Base-by-base conservation (phyloP, 1,284 basidiomycete species). In the Puccinia novopanici region DNA sequence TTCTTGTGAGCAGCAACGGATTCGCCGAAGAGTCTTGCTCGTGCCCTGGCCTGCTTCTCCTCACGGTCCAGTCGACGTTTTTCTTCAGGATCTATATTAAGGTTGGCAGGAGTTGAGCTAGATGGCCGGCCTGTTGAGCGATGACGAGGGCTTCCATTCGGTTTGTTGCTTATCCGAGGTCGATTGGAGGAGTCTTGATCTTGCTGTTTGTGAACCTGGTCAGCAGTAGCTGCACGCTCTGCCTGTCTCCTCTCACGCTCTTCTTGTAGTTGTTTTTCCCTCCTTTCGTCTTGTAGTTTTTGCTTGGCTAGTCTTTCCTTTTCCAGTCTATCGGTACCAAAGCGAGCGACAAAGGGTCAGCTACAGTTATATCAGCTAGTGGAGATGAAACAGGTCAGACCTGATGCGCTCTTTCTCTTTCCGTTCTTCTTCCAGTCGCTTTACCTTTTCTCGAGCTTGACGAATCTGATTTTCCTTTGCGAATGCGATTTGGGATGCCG, bases 371-470 rank as follows among this genome's bases (percentile, higher is more conserved):
- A 45, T 15, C 30, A 65, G n/a, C 15, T n/a, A 57, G 42, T 59
- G 10, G 12, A 71, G 67, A 59, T 17, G 40, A 45, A 22, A 42
- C 19, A 3, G 3, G 55, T 52, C 70, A 55, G 22, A 80, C 77
- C 70, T 72, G 12, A 61, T 50, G 15, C 77, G 17, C 55, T 80
- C 77, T 24, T 63, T 71, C 27, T 80, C 77, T 52, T 73, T 80
- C 42, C 77, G 55, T 40, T 80, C 77, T 80, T 80, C 77, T 80
- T 80, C 77, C 42, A 72, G 4, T 34, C 55, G 40, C 73, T 73
- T 80, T 0, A 5, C 37, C 37, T 80, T 71, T 42, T 80, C 77
- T 34, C 70, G 50, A 48, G 40, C 54, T 80, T 72, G 52, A 37
- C 77, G 67, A 22, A 80, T 45, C 50, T 80, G 68, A 22, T 34